Conservation (phyloP, 73 alveolate genomes). For the Symbiodinium natans region DNA sequence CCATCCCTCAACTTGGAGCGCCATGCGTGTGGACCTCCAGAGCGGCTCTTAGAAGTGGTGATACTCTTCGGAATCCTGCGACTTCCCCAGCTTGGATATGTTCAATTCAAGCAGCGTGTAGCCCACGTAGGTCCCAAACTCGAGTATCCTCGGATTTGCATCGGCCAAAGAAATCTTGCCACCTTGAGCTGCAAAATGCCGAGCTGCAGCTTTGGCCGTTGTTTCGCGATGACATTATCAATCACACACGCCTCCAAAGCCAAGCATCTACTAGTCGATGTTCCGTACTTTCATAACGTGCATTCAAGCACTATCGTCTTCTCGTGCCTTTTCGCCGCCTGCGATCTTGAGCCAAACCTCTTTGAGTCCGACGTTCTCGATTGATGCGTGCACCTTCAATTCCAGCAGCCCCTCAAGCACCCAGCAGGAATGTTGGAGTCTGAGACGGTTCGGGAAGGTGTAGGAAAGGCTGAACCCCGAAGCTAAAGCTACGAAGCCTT, state of each 20-base stretch:
- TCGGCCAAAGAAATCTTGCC: background rate
- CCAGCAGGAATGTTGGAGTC: too few species aligned
- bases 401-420: too few species aligned
- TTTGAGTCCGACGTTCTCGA: constrained; percentile 84
- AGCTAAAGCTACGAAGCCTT: too few species aligned
- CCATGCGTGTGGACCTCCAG: constrained; percentile 86
- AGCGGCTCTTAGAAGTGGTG: background rate
- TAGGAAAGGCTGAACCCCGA: too few species aligned
- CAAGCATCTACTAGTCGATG: background rate
- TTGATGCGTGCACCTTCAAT: constrained; percentile 63
- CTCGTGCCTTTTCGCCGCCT: constrained; percentile 67
- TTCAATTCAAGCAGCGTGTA: constrained; percentile 25
- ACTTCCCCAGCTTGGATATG: background rate
- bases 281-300: too few species aligned
- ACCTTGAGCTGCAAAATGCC: background rate
- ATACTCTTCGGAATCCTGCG: background rate
- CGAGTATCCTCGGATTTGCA: constrained; percentile 34
- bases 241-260: constrained; percentile 70
- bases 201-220: constrained; percentile 47
- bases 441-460: too few species aligned
- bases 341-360: constrained; percentile 92
- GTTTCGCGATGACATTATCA: constrained; percentile 81
- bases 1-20: constrained; percentile 70
- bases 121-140: constrained; percentile 91
- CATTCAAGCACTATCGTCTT: too few species aligned